Conservation (phyloP, 2,329 filamentous ascomycete genomes). For the Colletotrichum sp. region DNA sequence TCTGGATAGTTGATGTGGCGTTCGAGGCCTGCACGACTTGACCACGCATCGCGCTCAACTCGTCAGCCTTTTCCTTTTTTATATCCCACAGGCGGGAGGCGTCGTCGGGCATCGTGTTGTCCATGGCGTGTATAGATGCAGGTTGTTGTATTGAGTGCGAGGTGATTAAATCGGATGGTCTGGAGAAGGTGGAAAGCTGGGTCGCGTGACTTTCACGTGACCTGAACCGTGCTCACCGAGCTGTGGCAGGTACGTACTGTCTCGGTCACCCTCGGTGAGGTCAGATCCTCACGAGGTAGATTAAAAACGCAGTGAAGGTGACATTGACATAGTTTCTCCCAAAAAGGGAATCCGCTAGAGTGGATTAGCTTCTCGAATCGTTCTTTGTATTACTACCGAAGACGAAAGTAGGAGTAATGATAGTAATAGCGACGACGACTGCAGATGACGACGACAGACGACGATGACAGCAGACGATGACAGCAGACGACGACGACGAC, state of each 20-base stretch:
- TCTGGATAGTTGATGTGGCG: background rate
- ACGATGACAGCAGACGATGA: too few relatives aligned
- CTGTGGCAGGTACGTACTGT: background rate
- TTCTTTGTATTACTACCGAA: too few relatives aligned
- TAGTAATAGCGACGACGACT: too few relatives aligned
- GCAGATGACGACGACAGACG: too few relatives aligned
- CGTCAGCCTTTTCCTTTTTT: background rate
- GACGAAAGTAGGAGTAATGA: rapidly evolving
- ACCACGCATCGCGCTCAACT: background rate
- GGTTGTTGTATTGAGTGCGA: rapidly evolving
- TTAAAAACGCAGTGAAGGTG: too few relatives aligned
- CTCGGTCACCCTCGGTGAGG: background rate
- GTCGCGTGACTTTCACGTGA: slow-evolving; percentile 11
- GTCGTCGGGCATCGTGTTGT: background rate
- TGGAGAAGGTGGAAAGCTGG: background rate
- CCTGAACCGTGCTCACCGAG: background rate
- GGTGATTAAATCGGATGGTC: background rate
- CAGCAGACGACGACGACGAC: too few relatives aligned
- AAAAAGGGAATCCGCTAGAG: too few relatives aligned
- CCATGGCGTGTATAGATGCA: background rate
- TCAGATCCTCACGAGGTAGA: background rate
- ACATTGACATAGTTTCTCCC: too few relatives aligned
- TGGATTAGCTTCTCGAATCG: too few relatives aligned
- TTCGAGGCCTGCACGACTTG: background rate
- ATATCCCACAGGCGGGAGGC: background rate